These are phyloP conservation scores for Candida nanaspora DNA, from an alignment of 805 yeast species.

Conservation along the genomic window DNA sequence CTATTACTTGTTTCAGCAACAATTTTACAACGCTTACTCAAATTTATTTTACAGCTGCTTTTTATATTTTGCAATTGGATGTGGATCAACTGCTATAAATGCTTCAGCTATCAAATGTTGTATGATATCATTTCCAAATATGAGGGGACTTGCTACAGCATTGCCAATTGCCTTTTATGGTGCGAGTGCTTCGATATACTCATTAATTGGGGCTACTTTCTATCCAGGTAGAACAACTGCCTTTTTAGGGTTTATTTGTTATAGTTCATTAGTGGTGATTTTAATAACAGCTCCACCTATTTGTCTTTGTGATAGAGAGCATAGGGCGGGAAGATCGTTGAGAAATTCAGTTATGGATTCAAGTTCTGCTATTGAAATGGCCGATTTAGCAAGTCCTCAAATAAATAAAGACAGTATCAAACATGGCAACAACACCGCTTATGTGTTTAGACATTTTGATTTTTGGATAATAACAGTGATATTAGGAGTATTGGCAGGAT, in stretches of 20 bases:
- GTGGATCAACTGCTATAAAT: constrained; percentile 61
- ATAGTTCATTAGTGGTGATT: constrained; percentile 34
- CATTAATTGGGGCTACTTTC: constrained; percentile 44
- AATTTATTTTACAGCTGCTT: constrained; percentile 35
- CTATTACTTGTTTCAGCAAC: constrained; percentile 46
- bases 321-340: constrained; percentile 6
- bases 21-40: constrained; percentile 35
- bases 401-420: neutral
- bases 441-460: constrained; percentile 19
- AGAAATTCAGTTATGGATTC: neutral
- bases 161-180: constrained; percentile 73
- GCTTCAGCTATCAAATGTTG: constrained; percentile 67
- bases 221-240: constrained; percentile 53
- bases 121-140: constrained; percentile 59
- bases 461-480: constrained; percentile 47
- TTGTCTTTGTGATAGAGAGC: constrained; percentile 31
- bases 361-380: constrained; percentile 3
- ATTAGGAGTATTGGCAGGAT: constrained; percentile 52
- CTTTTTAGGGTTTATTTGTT: constrained; percentile 41
- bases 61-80: constrained; percentile 51
- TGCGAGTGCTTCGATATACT: constrained; percentile 61
- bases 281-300: constrained; percentile 41
- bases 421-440: neutral
- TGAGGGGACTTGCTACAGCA: constrained; percentile 69
- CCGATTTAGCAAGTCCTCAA: constrained; percentile 1